These are phyloP conservation scores for Pleurotus cornucopiae DNA, from an alignment of 768 basidiomycete species.

Conservation along the genomic window DNA sequence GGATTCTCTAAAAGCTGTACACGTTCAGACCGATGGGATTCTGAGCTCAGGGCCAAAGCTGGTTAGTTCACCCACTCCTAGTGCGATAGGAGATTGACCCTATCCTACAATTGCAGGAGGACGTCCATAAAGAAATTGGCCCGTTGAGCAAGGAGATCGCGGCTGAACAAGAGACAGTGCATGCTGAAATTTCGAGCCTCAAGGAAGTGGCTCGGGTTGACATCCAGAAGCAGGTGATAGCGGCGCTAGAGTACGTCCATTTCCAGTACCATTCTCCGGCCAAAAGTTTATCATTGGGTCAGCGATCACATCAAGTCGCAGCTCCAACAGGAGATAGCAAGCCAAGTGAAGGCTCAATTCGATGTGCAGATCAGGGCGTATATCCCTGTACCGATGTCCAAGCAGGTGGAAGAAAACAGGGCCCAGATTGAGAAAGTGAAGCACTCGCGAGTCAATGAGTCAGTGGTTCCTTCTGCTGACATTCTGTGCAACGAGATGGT, in stretches of 20 bases:
- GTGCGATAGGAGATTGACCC: no score
- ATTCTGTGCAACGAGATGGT: not conserved
- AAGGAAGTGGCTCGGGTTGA: constrained; percentile 20
- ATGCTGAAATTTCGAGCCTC: constrained; percentile 1
- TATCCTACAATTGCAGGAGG: not conserved
- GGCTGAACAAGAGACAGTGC: not conserved
- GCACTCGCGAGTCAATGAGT: constrained; percentile 51
- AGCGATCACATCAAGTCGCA: constrained; percentile 34
- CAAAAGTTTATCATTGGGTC: not conserved
- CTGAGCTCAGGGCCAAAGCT: not conserved
- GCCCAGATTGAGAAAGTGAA: constrained; percentile 38
- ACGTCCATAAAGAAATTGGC: constrained; percentile 13
- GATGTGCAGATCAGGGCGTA: constrained; percentile 41
- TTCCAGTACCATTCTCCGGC: not conserved
- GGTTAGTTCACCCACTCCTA: not conserved
- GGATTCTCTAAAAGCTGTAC: not conserved
- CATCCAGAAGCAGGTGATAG: constrained; percentile 17
- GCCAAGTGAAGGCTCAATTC: constrained; percentile 45
- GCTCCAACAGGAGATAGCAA: constrained; percentile 34
- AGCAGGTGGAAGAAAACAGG: constrained; percentile 41
- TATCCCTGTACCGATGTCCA: constrained; percentile 41
- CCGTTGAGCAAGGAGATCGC: constrained; percentile 10
- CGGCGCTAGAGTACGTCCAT: constrained; percentile 27
- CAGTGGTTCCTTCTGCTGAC: constrained; percentile 17
- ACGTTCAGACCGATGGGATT: not conserved